Evolutionary conservation across 2,329 filamentous ascomycete genomes (phyloP).

Genomic region (Botrytis tulipae): DNA sequence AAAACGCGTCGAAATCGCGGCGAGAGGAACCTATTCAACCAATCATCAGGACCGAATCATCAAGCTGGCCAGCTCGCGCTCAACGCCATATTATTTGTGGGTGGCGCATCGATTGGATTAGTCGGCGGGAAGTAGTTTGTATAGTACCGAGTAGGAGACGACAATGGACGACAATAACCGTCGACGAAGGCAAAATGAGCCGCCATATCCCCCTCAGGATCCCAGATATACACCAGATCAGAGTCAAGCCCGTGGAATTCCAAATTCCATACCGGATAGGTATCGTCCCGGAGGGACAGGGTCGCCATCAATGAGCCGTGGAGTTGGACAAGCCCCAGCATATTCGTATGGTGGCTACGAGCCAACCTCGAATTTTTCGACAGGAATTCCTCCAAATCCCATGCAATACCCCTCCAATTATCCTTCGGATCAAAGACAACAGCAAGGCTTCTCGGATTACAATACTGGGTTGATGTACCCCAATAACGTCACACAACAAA

Average conservation of each 20-base stretch:
- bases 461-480: slow-evolving; percentile 71
- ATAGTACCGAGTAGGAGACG: slow-evolving; percentile 45
- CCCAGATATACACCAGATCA: slow-evolving; percentile 47
- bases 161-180: slow-evolving; percentile 79
- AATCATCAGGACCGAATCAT: slow-evolving; percentile 35
- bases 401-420: slow-evolving; percentile 36
- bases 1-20: slow-evolving; percentile 10
- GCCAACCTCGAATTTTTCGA: slow-evolving; percentile 49
- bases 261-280: slow-evolving; percentile 40
- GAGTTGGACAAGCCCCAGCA: slow-evolving; percentile 50
- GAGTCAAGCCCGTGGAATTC: slow-evolving; percentile 33
- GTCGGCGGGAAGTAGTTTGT: slow-evolving; percentile 53
- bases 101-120: slow-evolving; percentile 62
- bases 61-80: slow-evolving; percentile 65
- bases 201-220: slow-evolving; percentile 60
- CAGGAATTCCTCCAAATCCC: slow-evolving; percentile 41
- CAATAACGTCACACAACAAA: slow-evolving; percentile 70
- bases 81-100: slow-evolving; percentile 62
- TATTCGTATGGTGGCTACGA: slow-evolving; percentile 59
- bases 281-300: slow-evolving; percentile 51
- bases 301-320: slow-evolving; percentile 44
- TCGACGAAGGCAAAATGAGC: slow-evolving; percentile 72
- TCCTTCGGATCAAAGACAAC: slow-evolving; percentile 53
- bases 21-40: background rate
- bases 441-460: slow-evolving; percentile 56